phyloP scores from a whole-genome alignment of 2,329 filamentous ascomycete species.

The Aspergillus sp. region DNA sequence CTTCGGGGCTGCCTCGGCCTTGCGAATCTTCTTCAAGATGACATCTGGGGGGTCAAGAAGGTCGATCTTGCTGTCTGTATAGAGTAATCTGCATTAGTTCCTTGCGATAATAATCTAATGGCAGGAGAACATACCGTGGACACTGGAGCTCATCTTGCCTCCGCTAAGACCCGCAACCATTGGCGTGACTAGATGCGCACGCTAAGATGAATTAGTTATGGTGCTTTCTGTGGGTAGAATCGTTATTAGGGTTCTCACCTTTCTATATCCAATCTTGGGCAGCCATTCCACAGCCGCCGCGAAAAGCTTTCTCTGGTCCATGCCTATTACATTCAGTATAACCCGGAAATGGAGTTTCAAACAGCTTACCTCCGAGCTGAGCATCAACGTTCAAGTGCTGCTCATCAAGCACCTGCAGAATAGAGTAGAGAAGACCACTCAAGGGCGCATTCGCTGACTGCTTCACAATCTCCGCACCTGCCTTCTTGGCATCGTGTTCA shows the following conservation, averaged over 20 bases:
- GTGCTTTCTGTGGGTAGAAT: background rate
- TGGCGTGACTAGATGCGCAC: constrained; percentile 75
- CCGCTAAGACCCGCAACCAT: constrained; percentile 86
- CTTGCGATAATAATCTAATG: background rate
- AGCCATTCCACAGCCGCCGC: constrained; percentile 74
- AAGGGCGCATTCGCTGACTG: constrained; percentile 76
- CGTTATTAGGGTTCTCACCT: constrained; percentile 39
- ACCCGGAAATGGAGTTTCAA: background rate
- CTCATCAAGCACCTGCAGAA: constrained; percentile 90
- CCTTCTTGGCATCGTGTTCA: constrained; percentile 82
- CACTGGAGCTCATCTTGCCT: constrained; percentile 82
- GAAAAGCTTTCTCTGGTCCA: constrained; percentile 41
- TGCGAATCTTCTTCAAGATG: constrained; percentile 80
- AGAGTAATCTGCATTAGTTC: background rate
- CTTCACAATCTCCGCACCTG: constrained; percentile 92
- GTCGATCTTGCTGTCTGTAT: constrained; percentile 66
- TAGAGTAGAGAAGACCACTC: constrained; percentile 74
- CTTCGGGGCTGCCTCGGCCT: constrained; percentile 75
- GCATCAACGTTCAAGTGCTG: constrained; percentile 83
- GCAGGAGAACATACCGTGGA: constrained; percentile 36
- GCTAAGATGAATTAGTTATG: constrained; percentile 32
- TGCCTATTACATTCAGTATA: background rate
- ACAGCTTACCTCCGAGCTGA: constrained; percentile 70
- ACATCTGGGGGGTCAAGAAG: constrained; percentile 75
- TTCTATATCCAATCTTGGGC: constrained; percentile 80